Conservation (phyloP, 163 green algal species). For the Chlamydomonas reinhardtii region DNA sequence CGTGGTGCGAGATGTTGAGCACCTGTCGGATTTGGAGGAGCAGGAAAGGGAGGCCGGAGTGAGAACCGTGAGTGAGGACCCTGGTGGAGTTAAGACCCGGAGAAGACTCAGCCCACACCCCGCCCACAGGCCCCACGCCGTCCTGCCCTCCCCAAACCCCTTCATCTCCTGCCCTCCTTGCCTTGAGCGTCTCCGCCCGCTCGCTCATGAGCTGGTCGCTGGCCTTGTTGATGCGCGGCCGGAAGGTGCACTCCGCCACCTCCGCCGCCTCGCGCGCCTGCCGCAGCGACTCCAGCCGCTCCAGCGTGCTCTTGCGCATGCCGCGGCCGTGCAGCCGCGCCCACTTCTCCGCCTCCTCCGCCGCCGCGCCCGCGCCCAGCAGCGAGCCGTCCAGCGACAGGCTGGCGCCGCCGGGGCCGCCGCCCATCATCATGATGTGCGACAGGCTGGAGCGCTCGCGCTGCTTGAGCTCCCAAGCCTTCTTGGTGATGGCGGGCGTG, state of each 20-base stretch:
- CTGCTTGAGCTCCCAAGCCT: constrained; percentile 60
- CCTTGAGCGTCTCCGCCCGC: constrained; percentile 63
- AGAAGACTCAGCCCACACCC: too few relatives aligned
- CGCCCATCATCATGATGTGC: too few relatives aligned
- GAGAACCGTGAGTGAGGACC: too few relatives aligned
- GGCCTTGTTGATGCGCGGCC: constrained; percentile 68
- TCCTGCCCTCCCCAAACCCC: too few relatives aligned
- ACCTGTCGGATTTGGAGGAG: background rate
- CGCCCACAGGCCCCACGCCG: too few relatives aligned
- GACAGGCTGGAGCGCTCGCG: constrained; percentile 28
- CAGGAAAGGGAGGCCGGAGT: background rate
- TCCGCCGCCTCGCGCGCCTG: constrained; percentile 61
- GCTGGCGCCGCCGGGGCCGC: too few relatives aligned
- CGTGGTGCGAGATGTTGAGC: constrained; percentile 69
- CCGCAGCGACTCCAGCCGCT: constrained; percentile 65
- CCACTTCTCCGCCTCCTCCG: constrained; percentile 42
- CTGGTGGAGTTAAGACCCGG: too few relatives aligned
- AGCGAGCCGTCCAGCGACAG: background rate
- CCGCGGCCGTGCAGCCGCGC: constrained; percentile 36
- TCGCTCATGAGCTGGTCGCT: constrained; percentile 69
- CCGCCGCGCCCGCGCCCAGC: background rate
- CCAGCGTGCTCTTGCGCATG: constrained; percentile 49
- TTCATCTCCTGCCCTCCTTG: background rate
- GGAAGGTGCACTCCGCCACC: constrained; percentile 81
- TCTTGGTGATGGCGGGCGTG: constrained; percentile 66